These are phyloP conservation scores for Ogataea hybrid DNA, from an alignment of 1,139 yeast genomes.

Conservation along the genomic window DNA sequence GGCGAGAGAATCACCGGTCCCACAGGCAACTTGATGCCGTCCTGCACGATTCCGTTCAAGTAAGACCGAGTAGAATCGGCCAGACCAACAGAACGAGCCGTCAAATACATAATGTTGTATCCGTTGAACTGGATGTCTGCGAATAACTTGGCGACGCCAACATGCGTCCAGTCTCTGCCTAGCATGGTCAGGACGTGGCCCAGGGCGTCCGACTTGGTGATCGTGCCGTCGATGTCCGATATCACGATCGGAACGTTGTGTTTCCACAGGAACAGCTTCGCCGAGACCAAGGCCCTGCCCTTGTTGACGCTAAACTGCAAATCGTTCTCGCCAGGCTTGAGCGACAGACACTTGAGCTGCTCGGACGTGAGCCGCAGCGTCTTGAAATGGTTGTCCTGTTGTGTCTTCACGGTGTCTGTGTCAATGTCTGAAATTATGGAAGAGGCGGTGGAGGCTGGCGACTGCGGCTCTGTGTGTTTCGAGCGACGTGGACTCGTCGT, in stretches of 20 bases:
- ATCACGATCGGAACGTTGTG: conserved; percentile 86
- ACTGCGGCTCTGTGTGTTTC: conserved; percentile 9
- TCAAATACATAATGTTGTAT: conserved; percentile 87
- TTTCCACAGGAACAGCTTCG: conserved; percentile 84
- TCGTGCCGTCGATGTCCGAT: conserved; percentile 97
- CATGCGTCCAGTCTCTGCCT: conserved; percentile 98
- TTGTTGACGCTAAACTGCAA: conserved; percentile 76
- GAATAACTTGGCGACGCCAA: conserved; percentile 90
- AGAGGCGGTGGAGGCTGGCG: conserved; percentile 20
- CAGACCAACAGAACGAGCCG: conserved; percentile 94
- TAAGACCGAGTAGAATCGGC: conserved; percentile 92
- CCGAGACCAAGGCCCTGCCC: conserved; percentile 73
- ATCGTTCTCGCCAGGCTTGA: conserved; percentile 78
- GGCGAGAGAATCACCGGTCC: conserved; percentile 98
- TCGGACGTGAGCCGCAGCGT: conserved; percentile 91
- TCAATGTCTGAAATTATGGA: conserved; percentile 23
- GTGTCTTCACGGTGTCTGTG: conserved; percentile 31
- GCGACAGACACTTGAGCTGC: conserved; percentile 70
- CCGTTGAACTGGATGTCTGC: conserved; percentile 85
- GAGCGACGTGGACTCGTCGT: conserved; percentile 15
- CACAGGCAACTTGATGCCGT: conserved; percentile 66
- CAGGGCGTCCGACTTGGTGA: conserved; percentile 94
- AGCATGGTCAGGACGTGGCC: conserved; percentile 94
- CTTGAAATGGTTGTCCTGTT: conserved; percentile 54
- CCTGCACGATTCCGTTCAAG: conserved; percentile 73